Base-by-base conservation (phyloP, 164 flowering plant species). In the Macadamia integrifolia region DNA sequence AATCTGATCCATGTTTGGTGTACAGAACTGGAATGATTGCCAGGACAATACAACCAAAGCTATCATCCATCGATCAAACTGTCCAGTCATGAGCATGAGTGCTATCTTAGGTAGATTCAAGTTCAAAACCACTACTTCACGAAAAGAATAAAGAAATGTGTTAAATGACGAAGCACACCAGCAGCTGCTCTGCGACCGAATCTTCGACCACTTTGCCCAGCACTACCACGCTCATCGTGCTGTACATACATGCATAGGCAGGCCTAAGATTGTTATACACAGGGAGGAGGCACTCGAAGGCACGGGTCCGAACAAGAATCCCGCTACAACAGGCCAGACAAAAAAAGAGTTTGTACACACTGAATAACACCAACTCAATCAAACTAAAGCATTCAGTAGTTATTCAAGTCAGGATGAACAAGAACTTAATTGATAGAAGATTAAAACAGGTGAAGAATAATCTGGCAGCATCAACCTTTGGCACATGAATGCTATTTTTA, bases 201-300 rank as follows among this genome's bases (percentile, higher is more conserved):
- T 77, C 81, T 82, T 79, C 87, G 82, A 73, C 88, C 90, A 79
- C 69, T 87, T 81, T 83, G 90, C 79, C 85, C 80, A 61, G 91
- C 80, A 84, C 69, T 81, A 75, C 80, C 82, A 72, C 91, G 97
- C 58, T 87, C 97, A 81, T 91, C 91, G 67, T 90, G 95, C 98
- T 94, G 96, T 83, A 74, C 76, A 84, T 72, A 89, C 85, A 89
- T 66, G 80, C 81, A 89, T 83, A 84, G 85, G 88, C 79, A 92
- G 80, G 82, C 79, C 88, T 71, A 82, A 84, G 69, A 86, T 83
- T 73, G 86, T 85, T 85, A 90, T 76, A 82, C 71, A 84, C 70
- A 71, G n/a, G 64, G 79, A 71, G 60, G 69, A 64, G 61, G 78
- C 77, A 81, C 78, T 80, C 40, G 72, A 79, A 81, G 80, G 78